A percentile compares a stretch with the other conserved stretches of the same genome.
Conservation (phyloP, 2,329 filamentous ascomycete species). For the Xylaria sp. region DNA sequence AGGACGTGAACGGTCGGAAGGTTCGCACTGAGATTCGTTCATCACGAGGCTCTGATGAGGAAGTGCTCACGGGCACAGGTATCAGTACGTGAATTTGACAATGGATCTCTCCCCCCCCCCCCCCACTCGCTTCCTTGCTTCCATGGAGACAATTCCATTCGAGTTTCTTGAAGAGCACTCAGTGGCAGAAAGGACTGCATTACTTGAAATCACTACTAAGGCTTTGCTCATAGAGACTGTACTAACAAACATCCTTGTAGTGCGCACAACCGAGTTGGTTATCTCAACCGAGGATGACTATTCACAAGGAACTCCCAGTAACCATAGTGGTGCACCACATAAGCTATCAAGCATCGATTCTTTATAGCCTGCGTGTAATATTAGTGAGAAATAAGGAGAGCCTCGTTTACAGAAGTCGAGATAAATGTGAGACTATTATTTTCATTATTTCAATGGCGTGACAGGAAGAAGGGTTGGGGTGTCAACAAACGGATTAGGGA, state of each 20-base stretch:
- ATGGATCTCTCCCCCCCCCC: slow-evolving; percentile 11
- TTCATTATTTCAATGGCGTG: too few species aligned
- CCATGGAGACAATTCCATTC: background rate
- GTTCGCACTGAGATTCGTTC: slow-evolving; percentile 18
- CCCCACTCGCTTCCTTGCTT: background rate
- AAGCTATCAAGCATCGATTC: slow-evolving; percentile 19
- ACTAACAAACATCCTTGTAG: background rate
- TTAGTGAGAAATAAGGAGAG: too few species aligned
- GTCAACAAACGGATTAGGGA: too few species aligned
- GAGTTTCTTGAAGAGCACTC: background rate
- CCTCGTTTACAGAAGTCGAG: too few species aligned
- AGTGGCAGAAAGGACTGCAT: too few species aligned
- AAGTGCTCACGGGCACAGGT: slow-evolving; percentile 26
- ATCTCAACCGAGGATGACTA: slow-evolving; percentile 13
- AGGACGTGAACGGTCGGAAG: slow-evolving; percentile 13
- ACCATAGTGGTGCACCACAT: slow-evolving; percentile 4
- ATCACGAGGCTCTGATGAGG: slow-evolving; percentile 22
- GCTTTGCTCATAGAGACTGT: background rate
- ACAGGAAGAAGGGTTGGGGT: too few species aligned
- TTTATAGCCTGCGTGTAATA: slow-evolving; percentile 5
- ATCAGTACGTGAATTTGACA: slow-evolving; percentile 22
- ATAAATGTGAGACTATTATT: too few species aligned
- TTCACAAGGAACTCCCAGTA: background rate
- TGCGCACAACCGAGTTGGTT: background rate
- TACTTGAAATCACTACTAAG: too few species aligned